A percentile compares a stretch with the other conserved stretches of the same genome.
These are phyloP conservation scores for Sclerotinia borealis DNA, from an alignment of 2,329 filamentous ascomycete genomes.

Conservation along the genomic window DNA sequence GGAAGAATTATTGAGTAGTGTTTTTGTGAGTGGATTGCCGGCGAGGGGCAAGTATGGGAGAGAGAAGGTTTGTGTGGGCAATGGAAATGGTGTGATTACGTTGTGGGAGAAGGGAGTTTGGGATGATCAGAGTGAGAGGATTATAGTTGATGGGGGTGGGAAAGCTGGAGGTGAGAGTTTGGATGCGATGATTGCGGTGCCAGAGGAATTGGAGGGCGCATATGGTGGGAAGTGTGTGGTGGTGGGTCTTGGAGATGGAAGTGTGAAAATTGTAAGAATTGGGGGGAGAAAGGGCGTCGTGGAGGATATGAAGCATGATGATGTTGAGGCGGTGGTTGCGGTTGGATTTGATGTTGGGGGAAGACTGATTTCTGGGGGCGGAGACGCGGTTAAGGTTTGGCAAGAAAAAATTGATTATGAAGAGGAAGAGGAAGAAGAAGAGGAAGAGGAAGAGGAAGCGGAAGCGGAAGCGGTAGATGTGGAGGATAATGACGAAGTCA, in stretches of 20 bases:
- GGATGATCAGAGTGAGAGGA: constrained; percentile 90
- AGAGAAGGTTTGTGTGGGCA: constrained; percentile 68
- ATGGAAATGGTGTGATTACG: constrained; percentile 73
- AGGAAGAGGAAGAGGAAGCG: constrained; percentile 40
- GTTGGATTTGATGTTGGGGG: constrained; percentile 80
- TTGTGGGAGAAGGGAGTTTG: constrained; percentile 92
- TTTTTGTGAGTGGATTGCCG: constrained; percentile 70
- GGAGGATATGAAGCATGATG: constrained; percentile 63
- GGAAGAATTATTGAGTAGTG: constrained; percentile 79
- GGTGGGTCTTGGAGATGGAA: constrained; percentile 76
- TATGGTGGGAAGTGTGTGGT: constrained; percentile 64
- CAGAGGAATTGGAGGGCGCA: constrained; percentile 56
- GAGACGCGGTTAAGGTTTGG: constrained; percentile 85
- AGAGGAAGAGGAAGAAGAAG: constrained; percentile 42
- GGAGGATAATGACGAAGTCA: constrained; percentile 37
- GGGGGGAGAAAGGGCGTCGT: constrained; percentile 67
- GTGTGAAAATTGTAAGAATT: constrained; percentile 69
- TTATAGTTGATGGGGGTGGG: constrained; percentile 62
- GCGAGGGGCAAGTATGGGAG: constrained; percentile 62
- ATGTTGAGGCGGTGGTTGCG: constrained; percentile 76
- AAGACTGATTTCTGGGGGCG: constrained; percentile 84
- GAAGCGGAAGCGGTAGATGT: too few relatives aligned
- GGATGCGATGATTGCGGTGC: constrained; percentile 69
- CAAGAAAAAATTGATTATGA: constrained; percentile 58
- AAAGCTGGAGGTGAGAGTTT: constrained; percentile 66